Conservation (phyloP, 2,329 filamentous ascomycete species). For the Botrytis galanthina region DNA sequence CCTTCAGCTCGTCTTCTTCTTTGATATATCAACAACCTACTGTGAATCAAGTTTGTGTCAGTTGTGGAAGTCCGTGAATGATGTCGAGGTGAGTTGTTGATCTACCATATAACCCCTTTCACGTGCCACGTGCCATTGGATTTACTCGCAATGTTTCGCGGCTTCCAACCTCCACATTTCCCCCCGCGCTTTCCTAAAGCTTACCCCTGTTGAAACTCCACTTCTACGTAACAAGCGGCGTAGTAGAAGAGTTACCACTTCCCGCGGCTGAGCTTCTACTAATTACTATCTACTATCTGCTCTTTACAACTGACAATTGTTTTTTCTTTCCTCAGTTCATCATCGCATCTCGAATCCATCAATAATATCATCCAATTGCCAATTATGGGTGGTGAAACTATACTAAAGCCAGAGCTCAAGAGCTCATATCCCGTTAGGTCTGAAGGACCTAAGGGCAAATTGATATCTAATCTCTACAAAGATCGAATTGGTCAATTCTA, state of each 20-base stretch:
- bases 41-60: neutral
- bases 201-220: slow-evolving; percentile 16
- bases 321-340: neutral
- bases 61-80: neutral
- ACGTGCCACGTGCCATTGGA: neutral
- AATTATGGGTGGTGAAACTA: slow-evolving; percentile 40
- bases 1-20: neutral
- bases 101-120: slow-evolving; percentile 6
- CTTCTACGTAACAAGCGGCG: slow-evolving; percentile 20
- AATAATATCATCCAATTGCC: slow-evolving; percentile 24
- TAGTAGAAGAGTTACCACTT: slow-evolving; percentile 4
- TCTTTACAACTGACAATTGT: neutral
- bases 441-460: slow-evolving; percentile 62
- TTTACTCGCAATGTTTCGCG: neutral
- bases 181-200: slow-evolving; percentile 16
- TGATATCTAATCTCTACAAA: slow-evolving; percentile 81
- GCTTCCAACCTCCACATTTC: neutral
- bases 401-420: slow-evolving; percentile 29
- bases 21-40: neutral
- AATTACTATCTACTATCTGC: neutral
- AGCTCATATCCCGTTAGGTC: slow-evolving; percentile 38
- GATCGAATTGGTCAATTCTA: slow-evolving; percentile 82
- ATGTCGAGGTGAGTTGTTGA: slow-evolving; percentile 19
- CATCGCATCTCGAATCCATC: slow-evolving; percentile 6
- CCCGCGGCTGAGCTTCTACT: slow-evolving; percentile 5